These are phyloP conservation scores for Barbatosphaeria neglecta DNA, from an alignment of 495 filamentous ascomycete genomes.

Conservation along the genomic window DNA sequence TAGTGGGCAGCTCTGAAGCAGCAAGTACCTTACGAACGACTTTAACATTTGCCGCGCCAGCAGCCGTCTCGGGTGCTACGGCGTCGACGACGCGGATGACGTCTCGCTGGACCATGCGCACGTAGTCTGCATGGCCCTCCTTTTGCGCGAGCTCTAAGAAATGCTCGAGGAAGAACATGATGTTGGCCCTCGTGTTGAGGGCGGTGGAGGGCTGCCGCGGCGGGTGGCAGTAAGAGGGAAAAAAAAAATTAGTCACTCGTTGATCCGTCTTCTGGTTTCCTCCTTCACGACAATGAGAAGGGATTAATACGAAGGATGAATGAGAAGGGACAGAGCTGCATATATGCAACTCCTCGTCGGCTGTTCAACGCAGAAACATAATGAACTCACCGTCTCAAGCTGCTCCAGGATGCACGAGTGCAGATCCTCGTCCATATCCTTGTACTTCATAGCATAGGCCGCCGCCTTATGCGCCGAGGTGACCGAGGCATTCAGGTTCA, in stretches of 20 bases:
- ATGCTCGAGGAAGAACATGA: slow-evolving; percentile 97
- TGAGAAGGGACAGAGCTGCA: neutral
- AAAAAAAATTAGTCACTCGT: too few species aligned
- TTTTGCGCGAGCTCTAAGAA: slow-evolving; percentile 76
- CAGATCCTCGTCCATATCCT: slow-evolving; percentile 89
- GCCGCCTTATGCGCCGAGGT: slow-evolving; percentile 86
- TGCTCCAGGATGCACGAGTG: slow-evolving; percentile 96
- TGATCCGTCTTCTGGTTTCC: too few species aligned
- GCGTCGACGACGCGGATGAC: slow-evolving; percentile 81
- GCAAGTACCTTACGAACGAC: slow-evolving; percentile 75
- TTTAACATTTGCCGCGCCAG: slow-evolving; percentile 87
- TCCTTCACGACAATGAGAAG: too few species aligned
- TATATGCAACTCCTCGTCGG: too few species aligned
- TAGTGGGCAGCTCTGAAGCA: too few species aligned
- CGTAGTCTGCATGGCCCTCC: slow-evolving; percentile 63
- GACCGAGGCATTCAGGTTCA: slow-evolving; percentile 78
- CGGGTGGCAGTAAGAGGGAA: too few species aligned
- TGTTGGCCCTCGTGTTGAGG: slow-evolving; percentile 91
- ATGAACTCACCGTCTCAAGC: slow-evolving; percentile 56
- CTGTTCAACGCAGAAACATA: too few species aligned
- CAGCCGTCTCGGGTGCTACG: slow-evolving; percentile 76
- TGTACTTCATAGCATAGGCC: slow-evolving; percentile 84
- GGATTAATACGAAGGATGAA: too few species aligned
- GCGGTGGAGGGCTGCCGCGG: neutral
- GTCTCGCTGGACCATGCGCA: slow-evolving; percentile 89